Evolutionary conservation across 352 stramenopile species (phyloP), one percentile per base, ranked within the genome.

Genomic region (Thalassiosira livingstoniorum): DNA sequence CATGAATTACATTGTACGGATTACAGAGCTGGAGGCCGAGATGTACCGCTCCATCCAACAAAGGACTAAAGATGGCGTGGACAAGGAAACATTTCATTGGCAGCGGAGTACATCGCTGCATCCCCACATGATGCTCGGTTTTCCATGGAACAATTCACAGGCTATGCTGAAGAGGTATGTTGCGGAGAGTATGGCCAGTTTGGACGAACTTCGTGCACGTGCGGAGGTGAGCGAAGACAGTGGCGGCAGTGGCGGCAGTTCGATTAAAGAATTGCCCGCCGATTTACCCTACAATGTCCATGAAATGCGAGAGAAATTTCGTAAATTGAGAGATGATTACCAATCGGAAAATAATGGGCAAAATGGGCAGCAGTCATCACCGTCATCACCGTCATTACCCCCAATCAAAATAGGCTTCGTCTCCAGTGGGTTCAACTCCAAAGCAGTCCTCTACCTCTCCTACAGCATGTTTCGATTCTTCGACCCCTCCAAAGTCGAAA

Each of bases 391-490:
- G 27, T 61, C 53, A 31, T 58, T 55, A 23, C 71, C 71, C 45
- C 86, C 81, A 37, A 82, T 93, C 34, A 85, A 84, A 65, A 75
- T 93, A n/a, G 89, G 87, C 7, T 92, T 93, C 80, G 87, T 93
- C 21, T 66, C 79, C 27, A 81, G 67, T 61, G 87, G 85, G 31
- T 92, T 93, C 80, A 93, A 93, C 39, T 91, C 87, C n/a, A 93
- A 92, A 73, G 89, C 89, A n/a, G 89, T 94, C 7, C 61, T 94
- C 0, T 92, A 89, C 62, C 73, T 94, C 15, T 92, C 85, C 4
- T 85, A 94, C 42, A 87, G 92, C 72, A 92, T 94, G 60, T 94
- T 94, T 81, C 85, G 87, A 18, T 94, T 94, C 61, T 94, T 92
- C 68, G 85, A 92, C 78, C 74, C 74, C 2, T 74, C 75, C 4